Base-by-base conservation (phyloP, 177 flowering plant genomes). In the Vitis hybrid region DNA sequence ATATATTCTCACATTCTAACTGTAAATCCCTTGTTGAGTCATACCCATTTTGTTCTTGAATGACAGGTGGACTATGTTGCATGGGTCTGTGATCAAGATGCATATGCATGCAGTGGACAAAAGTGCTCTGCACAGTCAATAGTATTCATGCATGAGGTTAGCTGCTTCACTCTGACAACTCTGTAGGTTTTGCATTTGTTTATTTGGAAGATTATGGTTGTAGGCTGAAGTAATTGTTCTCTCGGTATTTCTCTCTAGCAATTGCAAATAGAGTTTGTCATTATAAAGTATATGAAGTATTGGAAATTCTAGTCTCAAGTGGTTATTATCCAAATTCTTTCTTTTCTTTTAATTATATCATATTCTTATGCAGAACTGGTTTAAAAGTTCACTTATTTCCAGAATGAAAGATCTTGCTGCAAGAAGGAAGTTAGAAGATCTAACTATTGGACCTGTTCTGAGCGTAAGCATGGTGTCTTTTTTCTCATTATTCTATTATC, bases 1-100 rank as follows among this genome's bases (percentile, higher is more conserved):
- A 23, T 58, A 2, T 17, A 64, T 67, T 67, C n/a, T 56, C 45
- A 65, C 17, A 56, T 57, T 67, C 61, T 23, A 26, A 51, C 60
- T 62, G 52, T 21, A 54, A 23, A 3, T 39, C 17, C 45, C 23
- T 65, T 68, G 56, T 69, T 64, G 23, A 51, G 18, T 55, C 13
- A 32, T 67, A 3, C 51, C 13, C 21, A 50, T 66, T 18, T 66
- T 62, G 48, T 70, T 61, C 72, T 64, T 63, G 9, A 69, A 66
- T 79, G 69, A 72, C 83, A 96, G 99, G 95, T 86, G 61, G 98
- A 94, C 72, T 96, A 96, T 80, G 88, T 94, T 76, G 91, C 98
- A 69, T 96, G 98, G 97, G 97, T 92, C 6, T 96, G 99, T 74
- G 99, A 96, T 77, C 99, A 96, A 82, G 99, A 96, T 87, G 99